Evolutionary conservation across 768 basidiomycete genomes (phyloP).

Genomic region (Heimioporus sp.): DNA sequence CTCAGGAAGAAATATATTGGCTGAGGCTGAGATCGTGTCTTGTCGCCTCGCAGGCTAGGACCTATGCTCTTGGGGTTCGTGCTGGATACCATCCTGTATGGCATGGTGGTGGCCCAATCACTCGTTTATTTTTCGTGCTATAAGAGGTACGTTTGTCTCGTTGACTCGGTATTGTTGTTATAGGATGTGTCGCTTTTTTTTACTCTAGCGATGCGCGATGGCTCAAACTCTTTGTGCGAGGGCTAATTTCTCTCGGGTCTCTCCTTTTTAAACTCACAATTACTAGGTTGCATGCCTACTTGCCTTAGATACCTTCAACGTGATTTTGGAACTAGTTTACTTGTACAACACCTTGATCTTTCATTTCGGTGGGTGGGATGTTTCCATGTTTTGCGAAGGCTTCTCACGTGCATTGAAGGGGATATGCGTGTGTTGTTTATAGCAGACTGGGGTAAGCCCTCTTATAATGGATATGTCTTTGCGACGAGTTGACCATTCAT

Average conservation of each 20-base stretch:
- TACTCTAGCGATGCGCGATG: conserved; percentile 16
- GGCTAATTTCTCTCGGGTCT: not conserved
- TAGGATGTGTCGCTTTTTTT: not conserved
- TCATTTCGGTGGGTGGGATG: conserved; percentile 19
- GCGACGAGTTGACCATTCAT: not conserved
- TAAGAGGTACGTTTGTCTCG: conserved; percentile 16
- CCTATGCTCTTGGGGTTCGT: conserved; percentile 36
- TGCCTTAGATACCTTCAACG: conserved; percentile 22
- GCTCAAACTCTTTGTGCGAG: conserved; percentile 25
- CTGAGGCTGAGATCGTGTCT: not conserved
- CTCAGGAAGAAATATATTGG: not conserved
- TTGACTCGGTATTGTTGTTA: not conserved
- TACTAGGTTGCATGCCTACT: conserved; percentile 20
- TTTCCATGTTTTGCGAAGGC: not conserved
- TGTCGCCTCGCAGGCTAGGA: conserved; percentile 25
- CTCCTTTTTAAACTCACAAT: not conserved
- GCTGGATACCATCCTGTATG: conserved; percentile 35
- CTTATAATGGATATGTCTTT: not conserved
- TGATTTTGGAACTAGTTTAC: conserved; percentile 24
- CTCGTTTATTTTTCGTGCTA: conserved; percentile 31
- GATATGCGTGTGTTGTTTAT: conserved; percentile 9
- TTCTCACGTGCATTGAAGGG: conserved; percentile 6
- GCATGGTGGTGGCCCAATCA: conserved; percentile 33
- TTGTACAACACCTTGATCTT: conserved; percentile 25
- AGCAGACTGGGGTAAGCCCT: conserved; percentile 22